Base-by-base conservation (phyloP, 139 green algal genomes). In the Tetraselmis striata region DNA sequence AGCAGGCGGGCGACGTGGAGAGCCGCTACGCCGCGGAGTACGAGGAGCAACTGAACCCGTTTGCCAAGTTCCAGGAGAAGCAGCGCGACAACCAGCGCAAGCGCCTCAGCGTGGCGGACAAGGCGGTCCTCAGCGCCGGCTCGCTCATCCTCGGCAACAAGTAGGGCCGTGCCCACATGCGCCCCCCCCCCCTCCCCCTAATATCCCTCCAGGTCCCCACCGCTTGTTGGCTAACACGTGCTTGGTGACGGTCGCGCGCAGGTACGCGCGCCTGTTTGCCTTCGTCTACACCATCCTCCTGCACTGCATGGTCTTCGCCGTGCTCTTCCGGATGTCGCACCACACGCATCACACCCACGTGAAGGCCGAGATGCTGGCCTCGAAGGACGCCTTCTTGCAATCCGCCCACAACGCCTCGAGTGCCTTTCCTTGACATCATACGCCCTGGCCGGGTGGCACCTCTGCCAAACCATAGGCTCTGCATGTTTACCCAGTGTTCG, bases 1-100 rank as follows among this genome's bases (percentile, higher is more conserved):
- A 95, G 84, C 30, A 29, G 27, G 90, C 89, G 27, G 22, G 82
- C 1, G 86, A 94, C 0, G 92, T 95, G 28, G 94, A 97, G 80
- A 83, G 89, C 5, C 86, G 88, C n/a, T 98, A 98, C 88, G 89
- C 85, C 30, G 85, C 89, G 59, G 85, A 95, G 31, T 98, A 98
- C 80, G 95, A 98, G 77, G 92, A 96, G 29, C 84, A 84, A 23
- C 89, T 98, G 31, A 96, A 98, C 87, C 95, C 95, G 18, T 98
- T 98, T 86, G 90, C 86, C 31, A 92, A 94, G 81, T 96, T 96
- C 80, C 90, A 92, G 78, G 90, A 89, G 24, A 80, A 87, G 84
- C 83, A 84, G 81, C 31, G 75, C 29, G 83, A 87, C 18, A 18
- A 18, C 11, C 45, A 67, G 11, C 45, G 45, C 45, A 5, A 18